These are phyloP conservation scores for Pyracantha coccinea DNA, from an alignment of 331 rosid species.

Conservation along the genomic window DNA sequence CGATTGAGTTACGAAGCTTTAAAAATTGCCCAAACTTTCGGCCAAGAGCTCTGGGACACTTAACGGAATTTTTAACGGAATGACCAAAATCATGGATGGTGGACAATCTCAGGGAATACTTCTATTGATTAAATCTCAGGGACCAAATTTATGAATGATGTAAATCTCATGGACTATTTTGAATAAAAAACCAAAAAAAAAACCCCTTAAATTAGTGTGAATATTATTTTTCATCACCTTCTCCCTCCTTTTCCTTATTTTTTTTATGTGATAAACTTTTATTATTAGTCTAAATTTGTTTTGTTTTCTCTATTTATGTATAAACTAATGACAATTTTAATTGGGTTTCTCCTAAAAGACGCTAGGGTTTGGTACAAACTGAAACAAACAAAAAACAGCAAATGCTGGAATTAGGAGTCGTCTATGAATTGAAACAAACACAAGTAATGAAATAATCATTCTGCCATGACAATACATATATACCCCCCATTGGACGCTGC, in stretches of 20 bases:
- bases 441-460: slow-evolving; percentile 13
- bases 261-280: neutral
- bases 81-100: too few relatives aligned
- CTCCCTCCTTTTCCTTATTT: neutral
- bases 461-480: slow-evolving; percentile 2
- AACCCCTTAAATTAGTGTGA: neutral
- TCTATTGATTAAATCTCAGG: too few relatives aligned
- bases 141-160: too few relatives aligned
- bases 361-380: neutral
- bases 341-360: slow-evolving; percentile 11
- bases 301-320: neutral
- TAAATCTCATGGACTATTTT: too few relatives aligned
- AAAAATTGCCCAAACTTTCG: too few relatives aligned
- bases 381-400: slow-evolving; percentile 5
- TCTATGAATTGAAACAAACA: neutral
- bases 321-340: neutral
- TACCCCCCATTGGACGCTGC: neutral
- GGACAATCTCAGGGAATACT: too few relatives aligned
- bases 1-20: too few relatives aligned
- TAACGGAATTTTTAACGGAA: too few relatives aligned
- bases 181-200: too few relatives aligned
- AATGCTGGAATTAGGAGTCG: slow-evolving; percentile 15
- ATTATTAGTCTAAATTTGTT: neutral
- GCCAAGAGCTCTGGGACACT: too few relatives aligned
- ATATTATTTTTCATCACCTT: slow-evolving; percentile 1